These are phyloP conservation scores for Strobilomyces echinocephalus DNA, from an alignment of 768 basidiomycete species.

Conservation along the genomic window DNA sequence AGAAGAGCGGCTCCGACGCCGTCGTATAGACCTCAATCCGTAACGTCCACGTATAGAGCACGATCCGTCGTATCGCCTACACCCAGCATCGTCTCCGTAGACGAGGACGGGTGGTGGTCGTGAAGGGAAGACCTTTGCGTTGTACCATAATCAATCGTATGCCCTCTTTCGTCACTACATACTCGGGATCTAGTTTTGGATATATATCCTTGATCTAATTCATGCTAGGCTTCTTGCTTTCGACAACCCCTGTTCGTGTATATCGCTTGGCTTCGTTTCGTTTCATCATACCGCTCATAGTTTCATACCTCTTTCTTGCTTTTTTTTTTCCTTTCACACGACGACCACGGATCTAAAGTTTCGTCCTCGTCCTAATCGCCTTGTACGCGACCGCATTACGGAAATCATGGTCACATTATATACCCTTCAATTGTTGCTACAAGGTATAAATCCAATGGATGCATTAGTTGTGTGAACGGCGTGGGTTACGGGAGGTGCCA, in stretches of 20 bases:
- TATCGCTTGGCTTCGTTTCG: not conserved
- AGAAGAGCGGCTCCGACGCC: conserved; percentile 20
- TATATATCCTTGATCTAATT: conserved; percentile 25
- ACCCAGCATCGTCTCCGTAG: conserved; percentile 68
- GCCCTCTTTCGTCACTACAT: not conserved
- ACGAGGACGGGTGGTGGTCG: conserved; percentile 77
- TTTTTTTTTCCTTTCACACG: not conserved
- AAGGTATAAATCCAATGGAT: conserved; percentile 36
- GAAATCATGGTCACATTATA: conserved; percentile 29
- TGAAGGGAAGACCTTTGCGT: conserved; percentile 24
- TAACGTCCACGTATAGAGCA: conserved; percentile 46
- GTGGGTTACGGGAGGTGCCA: conserved; percentile 15
- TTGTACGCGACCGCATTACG: conserved; percentile 13
- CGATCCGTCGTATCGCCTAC: conserved; percentile 60
- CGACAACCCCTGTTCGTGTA: not conserved
- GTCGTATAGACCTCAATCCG: conserved; percentile 33
- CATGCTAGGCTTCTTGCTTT: not conserved
- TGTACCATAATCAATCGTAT: conserved; percentile 8
- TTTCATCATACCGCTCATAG: not conserved
- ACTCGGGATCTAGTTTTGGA: conserved; percentile 14
- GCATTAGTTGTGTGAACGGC: conserved; percentile 30
- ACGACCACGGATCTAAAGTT: conserved; percentile 1
- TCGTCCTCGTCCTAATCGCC: conserved; percentile 2
- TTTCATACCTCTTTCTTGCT: conserved; percentile 15
- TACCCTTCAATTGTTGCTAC: conserved; percentile 38